A percentile compares a stretch with the other conserved stretches of the same genome.
phyloP scores from a whole-genome alignment of 352 stramenopile species.

The Phytophthora tentaculata region DNA sequence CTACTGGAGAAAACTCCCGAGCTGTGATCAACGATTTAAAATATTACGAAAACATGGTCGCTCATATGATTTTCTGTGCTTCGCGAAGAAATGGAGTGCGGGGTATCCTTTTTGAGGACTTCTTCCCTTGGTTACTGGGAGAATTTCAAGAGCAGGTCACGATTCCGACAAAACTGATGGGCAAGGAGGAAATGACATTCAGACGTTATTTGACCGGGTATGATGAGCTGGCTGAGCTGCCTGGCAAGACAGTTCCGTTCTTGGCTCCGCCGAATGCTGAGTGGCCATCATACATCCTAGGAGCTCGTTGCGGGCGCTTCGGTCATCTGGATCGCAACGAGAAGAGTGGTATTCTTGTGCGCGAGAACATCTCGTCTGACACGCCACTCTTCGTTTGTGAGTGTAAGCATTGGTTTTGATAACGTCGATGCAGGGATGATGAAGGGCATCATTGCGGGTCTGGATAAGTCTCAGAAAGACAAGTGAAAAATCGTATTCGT shows the following conservation, averaged over 20 bases:
- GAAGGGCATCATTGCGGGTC: background rate
- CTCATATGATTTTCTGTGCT: conserved; percentile 38
- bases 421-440: background rate
- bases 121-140: conserved; percentile 28
- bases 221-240: background rate
- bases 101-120: conserved; percentile 35
- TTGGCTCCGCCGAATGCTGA: conserved; percentile 18
- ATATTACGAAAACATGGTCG: conserved; percentile 38
- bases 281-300: conserved; percentile 17
- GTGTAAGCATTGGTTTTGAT: conserved; percentile 17
- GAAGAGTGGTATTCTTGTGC: background rate
- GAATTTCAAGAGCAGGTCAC: conserved; percentile 12
- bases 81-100: conserved; percentile 37
- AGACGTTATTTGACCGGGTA: conserved; percentile 5
- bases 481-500: conserved; percentile 8
- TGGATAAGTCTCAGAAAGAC: background rate
- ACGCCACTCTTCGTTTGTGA: conserved; percentile 10
- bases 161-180: background rate
- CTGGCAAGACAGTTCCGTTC: background rate
- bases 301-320: conserved; percentile 13
- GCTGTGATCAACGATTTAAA: conserved; percentile 8
- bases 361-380: background rate
- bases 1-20: background rate
- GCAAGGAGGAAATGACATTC: background rate
- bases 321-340: conserved; percentile 7